Evolutionary conservation across 2,329 filamentous ascomycete genomes (phyloP), one percentile per base, ranked within the genome.

Genomic region (Penicillium sp.): DNA sequence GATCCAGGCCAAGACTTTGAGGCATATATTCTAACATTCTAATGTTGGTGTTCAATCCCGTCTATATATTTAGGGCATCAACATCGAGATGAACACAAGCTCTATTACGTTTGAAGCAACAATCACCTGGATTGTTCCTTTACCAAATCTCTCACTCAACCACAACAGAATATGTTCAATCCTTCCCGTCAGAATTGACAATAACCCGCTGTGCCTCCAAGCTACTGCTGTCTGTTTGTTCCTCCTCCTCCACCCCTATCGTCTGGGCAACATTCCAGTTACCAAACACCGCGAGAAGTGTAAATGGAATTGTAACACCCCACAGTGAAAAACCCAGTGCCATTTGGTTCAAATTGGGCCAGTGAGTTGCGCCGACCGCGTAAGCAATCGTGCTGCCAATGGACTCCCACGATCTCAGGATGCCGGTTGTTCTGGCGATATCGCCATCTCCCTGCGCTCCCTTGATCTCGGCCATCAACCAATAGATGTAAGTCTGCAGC

Each of bases 401-500:
- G 9, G 66, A 68, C 55, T 73, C 70, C 70, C 70, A 73, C 5
- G 66, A 70, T 44, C 70, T 58, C 19, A 73, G 48, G 23, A 72
- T 72, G 0, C 70, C 70, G 3, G 70, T 73, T 10, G 68, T 72
- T 42, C 70, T 59, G 1, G 70, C 65, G 23, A 73, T 65, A 43
- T 70, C 70, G 1, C 70, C 70, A n/a, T 71, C 67, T 15, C 55
- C 59, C 58, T 72, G 68, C 1, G 68, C 67, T 6, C 62, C 62
- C 36, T 63, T 65, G 43, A 65, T 63, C 36, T 62, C 61, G n/a
- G 62, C 81, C 1, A 82, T 71, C 15, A 81, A 66, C 79, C 79
- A 82, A 67, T 82, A 82, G 0, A 81, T 77, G 54, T 81, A 82
- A 70, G 82, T 82, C 62, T 79, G 78, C 43, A 82, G 77, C 0